These are phyloP conservation scores for Calonectria fujianensis DNA, from an alignment of 2,329 filamentous ascomycete species.

Conservation along the genomic window DNA sequence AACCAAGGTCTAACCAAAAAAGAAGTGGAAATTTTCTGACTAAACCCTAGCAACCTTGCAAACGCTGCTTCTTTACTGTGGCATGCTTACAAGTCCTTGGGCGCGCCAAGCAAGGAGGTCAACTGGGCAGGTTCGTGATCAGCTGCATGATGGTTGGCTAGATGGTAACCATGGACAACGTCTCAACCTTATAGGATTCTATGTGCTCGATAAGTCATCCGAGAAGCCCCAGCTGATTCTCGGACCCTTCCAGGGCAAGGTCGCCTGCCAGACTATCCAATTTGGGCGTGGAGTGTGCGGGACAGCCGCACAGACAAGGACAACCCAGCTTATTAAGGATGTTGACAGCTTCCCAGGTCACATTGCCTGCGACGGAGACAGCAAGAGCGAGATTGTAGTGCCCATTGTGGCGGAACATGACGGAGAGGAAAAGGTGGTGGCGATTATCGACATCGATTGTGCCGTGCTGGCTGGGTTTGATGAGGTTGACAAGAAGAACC, in stretches of 20 bases:
- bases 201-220: constrained; percentile 75
- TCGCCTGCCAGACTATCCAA: constrained; percentile 85
- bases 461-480: constrained; percentile 80
- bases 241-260: constrained; percentile 87
- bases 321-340: constrained; percentile 81
- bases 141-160: background rate
- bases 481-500: constrained; percentile 76
- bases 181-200: constrained; percentile 75
- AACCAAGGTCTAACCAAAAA: background rate
- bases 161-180: constrained; percentile 37
- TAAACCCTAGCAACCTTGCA: constrained; percentile 79
- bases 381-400: constrained; percentile 87
- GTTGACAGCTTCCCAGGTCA: constrained; percentile 86
- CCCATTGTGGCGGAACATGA: constrained; percentile 73
- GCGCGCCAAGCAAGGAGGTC: constrained; percentile 77
- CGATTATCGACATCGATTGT: constrained; percentile 89
- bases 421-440: constrained; percentile 72
- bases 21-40: constrained; percentile 35
- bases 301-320: constrained; percentile 74
- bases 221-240: constrained; percentile 77
- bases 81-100: constrained; percentile 86
- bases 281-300: constrained; percentile 87
- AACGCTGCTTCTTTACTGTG: constrained; percentile 86
- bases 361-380: constrained; percentile 87
- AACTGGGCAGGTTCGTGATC: constrained; percentile 82